Evolutionary conservation across 1,284 basidiomycete genomes (phyloP), one percentile per base, ranked within the genome.

Genomic region (Malassezia cuniculi): DNA sequence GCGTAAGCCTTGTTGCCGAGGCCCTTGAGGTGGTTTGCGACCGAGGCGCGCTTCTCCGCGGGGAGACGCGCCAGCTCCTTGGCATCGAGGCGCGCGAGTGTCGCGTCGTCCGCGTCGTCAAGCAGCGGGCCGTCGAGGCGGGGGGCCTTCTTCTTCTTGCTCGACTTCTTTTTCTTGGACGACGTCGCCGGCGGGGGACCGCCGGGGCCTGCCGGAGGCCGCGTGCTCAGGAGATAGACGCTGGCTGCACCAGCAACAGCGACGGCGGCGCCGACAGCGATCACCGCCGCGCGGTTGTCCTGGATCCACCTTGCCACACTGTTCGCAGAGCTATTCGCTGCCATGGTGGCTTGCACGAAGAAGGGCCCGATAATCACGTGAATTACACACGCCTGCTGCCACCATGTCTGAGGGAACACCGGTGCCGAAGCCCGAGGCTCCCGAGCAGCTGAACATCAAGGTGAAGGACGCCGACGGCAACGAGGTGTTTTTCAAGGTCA

Each of bases 401-500:
- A 47, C n/a, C 33, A 63, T 61, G 60, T 56, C 55, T 27, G 59
- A 60, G 48, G 27, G 52, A 11, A 41, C 34, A 24, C 47, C 47
- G 0, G 50, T 52, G 32, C 54, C 60, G 11, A 64, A 64, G 57
- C 55, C 59, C 27, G 60, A 64, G 38, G 50, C 50, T 27, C 36
- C 36, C 16, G 63, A 66, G 48, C 63, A 66, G 47, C 55, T 66
- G 32, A 66, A 66, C 55, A 64, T 66, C 54, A 66, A 66, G 55
- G 63, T 64, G 44, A 64, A 66, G 49, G 61, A 66, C 30, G 55
- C 54, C 27, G 59, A 64, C 16, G 82, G 84, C 33, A 82, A 89
- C 43, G 86, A 94, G 68, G 85, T 93, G 29, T 93, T 85, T 71
- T 94, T 94, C 77, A 94, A 94, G 76, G 93, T 94, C 72, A 93